Evolutionary conservation across 495 filamentous ascomycete species (phyloP).

Genomic region (Oleoguttula mirabilis): DNA sequence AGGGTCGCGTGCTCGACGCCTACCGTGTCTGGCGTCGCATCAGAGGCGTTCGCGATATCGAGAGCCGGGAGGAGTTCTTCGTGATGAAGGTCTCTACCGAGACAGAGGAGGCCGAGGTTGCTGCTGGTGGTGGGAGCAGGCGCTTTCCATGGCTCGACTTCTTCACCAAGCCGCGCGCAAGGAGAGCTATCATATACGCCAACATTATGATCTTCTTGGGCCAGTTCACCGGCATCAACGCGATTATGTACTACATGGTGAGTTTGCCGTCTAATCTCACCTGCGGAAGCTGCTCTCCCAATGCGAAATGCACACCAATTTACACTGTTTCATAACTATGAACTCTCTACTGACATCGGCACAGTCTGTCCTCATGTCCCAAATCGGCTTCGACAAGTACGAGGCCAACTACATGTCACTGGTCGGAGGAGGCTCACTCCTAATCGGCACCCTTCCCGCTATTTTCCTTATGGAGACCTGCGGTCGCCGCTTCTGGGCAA

Average conservation of each 20-base stretch:
- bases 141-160: constrained; percentile 50
- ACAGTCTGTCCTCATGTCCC: constrained; percentile 41
- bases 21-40: constrained; percentile 52
- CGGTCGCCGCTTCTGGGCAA: constrained; percentile 51
- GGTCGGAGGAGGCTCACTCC: constrained; percentile 46
- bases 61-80: constrained; percentile 48
- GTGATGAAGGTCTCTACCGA: constrained; percentile 46
- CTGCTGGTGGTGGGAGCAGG: constrained; percentile 19
- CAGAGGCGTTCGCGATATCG: constrained; percentile 38
- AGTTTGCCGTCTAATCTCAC: no score
- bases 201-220: constrained; percentile 52
- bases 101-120: constrained; percentile 32
- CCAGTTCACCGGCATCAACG: constrained; percentile 50
- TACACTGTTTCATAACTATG: no score
- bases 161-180: constrained; percentile 45
- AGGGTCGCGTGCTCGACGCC: constrained; percentile 36
- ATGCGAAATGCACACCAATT: no score
- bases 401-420: constrained; percentile 49
- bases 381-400: constrained; percentile 43
- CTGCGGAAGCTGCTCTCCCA: no score
- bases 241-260: constrained; percentile 27
- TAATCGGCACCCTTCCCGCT: constrained; percentile 46
- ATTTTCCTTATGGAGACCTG: constrained; percentile 49
- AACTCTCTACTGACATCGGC: no score
- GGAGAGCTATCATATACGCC: constrained; percentile 49